Conservation (phyloP, 2,329 filamentous ascomycete genomes). For the Penicillium sp. region DNA sequence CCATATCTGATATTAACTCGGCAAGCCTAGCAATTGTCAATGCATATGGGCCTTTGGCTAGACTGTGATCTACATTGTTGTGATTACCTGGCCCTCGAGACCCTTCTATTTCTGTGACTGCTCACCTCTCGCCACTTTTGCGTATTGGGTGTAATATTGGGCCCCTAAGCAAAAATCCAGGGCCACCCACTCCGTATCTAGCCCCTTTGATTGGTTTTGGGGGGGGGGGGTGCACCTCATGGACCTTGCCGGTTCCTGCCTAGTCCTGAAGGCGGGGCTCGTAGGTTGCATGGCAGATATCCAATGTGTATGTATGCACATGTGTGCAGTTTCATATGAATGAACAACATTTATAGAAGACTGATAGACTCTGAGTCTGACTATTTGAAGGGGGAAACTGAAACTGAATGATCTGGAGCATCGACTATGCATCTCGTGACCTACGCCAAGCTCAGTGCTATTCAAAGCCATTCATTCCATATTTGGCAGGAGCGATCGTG, state of each 20-base stretch:
- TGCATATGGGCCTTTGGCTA: conserved; percentile 9
- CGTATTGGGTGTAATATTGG: not conserved
- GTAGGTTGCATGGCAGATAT: not conserved
- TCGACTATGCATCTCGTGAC: not conserved
- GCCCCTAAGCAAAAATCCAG: not conserved
- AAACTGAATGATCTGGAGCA: not conserved
- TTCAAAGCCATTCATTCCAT: not conserved
- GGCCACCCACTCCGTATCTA: not conserved
- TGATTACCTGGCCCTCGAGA: not conserved
- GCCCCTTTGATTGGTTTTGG: not conserved
- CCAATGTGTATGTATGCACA: not conserved
- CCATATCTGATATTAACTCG: conserved; percentile 20
- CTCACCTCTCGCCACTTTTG: conserved; percentile 17
- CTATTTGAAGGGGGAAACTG: not conserved
- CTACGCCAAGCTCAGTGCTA: not conserved
- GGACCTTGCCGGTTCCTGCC: not conserved
- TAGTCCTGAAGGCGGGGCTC: not conserved
- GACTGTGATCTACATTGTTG: not conserved
- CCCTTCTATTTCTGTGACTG: not conserved
- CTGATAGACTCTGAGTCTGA: not conserved
- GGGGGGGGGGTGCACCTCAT: not conserved
- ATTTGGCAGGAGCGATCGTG: not conserved
- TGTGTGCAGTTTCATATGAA: not conserved
- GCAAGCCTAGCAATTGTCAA: conserved; percentile 17
- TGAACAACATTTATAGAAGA: not conserved